These are phyloP conservation scores for Trebouxia gelatinosa DNA, from an alignment of 163 green algal genomes.

Conservation along the genomic window DNA sequence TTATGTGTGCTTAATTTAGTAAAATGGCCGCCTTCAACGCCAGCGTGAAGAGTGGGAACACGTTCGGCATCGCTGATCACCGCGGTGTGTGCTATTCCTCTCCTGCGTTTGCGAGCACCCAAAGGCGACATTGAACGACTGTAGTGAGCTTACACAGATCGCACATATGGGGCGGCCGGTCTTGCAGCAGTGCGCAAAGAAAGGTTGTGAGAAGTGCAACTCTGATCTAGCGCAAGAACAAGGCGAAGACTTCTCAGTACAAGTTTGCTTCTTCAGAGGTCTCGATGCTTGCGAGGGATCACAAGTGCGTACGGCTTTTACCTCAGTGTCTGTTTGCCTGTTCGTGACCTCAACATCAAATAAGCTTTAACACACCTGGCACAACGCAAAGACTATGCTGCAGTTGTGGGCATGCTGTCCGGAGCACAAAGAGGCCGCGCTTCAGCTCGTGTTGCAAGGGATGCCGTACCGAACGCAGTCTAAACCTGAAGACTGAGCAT, in stretches of 20 bases:
- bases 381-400: background rate
- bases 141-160: no score
- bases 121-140: no score
- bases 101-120: no score
- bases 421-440: background rate
- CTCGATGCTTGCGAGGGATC: background rate
- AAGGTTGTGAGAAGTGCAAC: conserved; percentile 8
- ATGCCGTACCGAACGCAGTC: conserved; percentile 10
- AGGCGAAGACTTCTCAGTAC: conserved; percentile 1
- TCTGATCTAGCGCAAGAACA: background rate
- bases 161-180: conserved; percentile 11
- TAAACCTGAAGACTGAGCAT: background rate
- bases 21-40: no score
- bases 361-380: background rate
- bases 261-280: background rate
- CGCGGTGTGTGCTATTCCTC: no score
- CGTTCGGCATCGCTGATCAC: no score
- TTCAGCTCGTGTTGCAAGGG: conserved; percentile 2
- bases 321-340: background rate
- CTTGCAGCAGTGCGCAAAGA: conserved; percentile 1
- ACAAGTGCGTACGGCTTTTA: background rate
- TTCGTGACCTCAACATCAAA: background rate
- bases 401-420: conserved; percentile 22
- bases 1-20: no score
- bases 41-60: no score